Base-by-base conservation (phyloP, 371 early-diverging fungal species). In the Choanephora cucurbitarum region DNA sequence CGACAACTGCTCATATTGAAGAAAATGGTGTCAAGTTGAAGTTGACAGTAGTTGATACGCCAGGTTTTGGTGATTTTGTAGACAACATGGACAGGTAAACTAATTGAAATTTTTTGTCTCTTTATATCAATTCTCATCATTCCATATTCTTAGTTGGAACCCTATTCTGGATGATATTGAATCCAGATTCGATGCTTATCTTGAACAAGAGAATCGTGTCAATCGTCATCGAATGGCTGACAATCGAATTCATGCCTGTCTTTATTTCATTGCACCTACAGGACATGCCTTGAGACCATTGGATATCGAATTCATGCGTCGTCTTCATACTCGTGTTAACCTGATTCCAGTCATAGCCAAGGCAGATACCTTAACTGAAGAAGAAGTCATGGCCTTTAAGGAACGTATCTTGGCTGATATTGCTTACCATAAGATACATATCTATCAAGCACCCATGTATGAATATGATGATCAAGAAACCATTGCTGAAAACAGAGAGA, bases 291-390 rank as follows among this genome's bases (percentile, higher is more conserved):
- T 96, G 61, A 92, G 93, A 66, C 92, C 94, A 10, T 62, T 96
- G 31, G 98, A 98, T 70, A 88, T 98, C 55, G 96, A 95, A 72
- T 94, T 96, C 66, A 97, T 98, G 96, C 88, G 89, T 75, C 83
- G 88, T 49, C 78, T 98, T 51, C 93, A 92, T 61, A 89, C 91
- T n/a, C 87, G 92, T 56, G 97, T 96, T 61, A 98, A 98, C 74
- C 77, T 98, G 58, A 94, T 99, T 62, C 99, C 99, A 4, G 91
- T 99, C 41, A 96, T 99, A 67, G 93, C 99, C 57, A 98, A 99
- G 67, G 86, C 97, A 13, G 99, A 99, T 67, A 97, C 96, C 19
- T 80, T 99, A 81, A 98, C 99, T 40, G 86, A 91, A 52, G 92
- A 94, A 48, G 99, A 99, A 80, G 82, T 99, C 32, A 82, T 78